A percentile compares a stretch with the other conserved stretches of the same genome.
Conservation (phyloP, 345 rosid species). For the Syzygium jambos region DNA sequence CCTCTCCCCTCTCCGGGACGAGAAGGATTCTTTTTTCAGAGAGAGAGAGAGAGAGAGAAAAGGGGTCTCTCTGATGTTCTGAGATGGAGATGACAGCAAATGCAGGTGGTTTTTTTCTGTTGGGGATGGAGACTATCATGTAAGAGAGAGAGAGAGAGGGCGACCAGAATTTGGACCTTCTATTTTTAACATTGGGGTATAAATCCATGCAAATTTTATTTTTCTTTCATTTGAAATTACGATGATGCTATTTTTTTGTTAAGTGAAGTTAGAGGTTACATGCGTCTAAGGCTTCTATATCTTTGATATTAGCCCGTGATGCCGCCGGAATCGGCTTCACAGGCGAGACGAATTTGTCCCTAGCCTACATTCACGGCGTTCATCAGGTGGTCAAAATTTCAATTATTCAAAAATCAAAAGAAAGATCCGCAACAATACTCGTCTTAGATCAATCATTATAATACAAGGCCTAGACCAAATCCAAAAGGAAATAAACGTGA, state of each 20-base stretch:
- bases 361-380: neutral
- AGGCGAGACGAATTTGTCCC: neutral
- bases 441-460: neutral
- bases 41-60: neutral
- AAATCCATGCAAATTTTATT: neutral
- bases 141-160: neutral
- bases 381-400: neutral
- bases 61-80: neutral
- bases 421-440: neutral
- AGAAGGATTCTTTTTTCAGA: neutral
- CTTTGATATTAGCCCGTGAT: neutral
- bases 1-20: neutral
- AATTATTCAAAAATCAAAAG: neutral
- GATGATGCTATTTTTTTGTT: neutral
- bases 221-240: neutral
- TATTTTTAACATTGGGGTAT: neutral
- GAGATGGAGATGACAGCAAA: neutral
- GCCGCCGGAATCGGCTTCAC: no score
- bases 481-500: neutral
- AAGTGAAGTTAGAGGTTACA: neutral
- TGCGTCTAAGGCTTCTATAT: neutral
- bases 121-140: neutral
- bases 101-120: neutral
- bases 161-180: neutral
- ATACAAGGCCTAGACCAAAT: neutral